These are phyloP conservation scores for Echium plantagineum DNA, from an alignment of 257 asterid genomes.

Conservation along the genomic window DNA sequence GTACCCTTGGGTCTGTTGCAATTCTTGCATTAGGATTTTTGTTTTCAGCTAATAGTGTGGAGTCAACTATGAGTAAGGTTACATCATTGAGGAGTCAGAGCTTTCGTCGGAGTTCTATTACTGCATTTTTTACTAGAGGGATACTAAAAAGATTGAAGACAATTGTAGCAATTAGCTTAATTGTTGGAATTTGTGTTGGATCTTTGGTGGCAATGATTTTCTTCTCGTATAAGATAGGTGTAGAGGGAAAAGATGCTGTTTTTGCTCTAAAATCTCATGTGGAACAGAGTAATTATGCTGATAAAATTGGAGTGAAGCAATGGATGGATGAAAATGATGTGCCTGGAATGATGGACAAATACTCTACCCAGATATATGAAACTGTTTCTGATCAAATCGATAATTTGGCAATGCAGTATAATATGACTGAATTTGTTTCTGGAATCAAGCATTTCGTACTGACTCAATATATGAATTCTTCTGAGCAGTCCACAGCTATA, in stretches of 20 bases:
- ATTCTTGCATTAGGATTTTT: slow-evolving; percentile 55
- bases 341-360: slow-evolving; percentile 80
- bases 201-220: slow-evolving; percentile 56
- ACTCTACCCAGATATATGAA: slow-evolving; percentile 57
- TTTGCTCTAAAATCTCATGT: slow-evolving; percentile 69
- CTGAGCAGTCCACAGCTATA: slow-evolving; percentile 45
- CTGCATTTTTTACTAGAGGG: slow-evolving; percentile 63
- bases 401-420: slow-evolving; percentile 68
- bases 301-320: slow-evolving; percentile 68
- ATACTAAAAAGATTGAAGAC: slow-evolving; percentile 61
- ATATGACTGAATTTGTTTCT: slow-evolving; percentile 66
- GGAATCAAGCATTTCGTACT: slow-evolving; percentile 69
- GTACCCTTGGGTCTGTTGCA: slow-evolving; percentile 46
- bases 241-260: slow-evolving; percentile 90
- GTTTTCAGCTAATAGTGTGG: slow-evolving; percentile 52
- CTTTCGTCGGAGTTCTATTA: slow-evolving; percentile 46
- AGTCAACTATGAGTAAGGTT: slow-evolving; percentile 63
- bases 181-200: slow-evolving; percentile 64
- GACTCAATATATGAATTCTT: slow-evolving; percentile 29
- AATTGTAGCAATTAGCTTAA: slow-evolving; percentile 75
- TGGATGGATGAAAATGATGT: slow-evolving; percentile 99
- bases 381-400: slow-evolving; percentile 79
- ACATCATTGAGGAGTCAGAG: slow-evolving; percentile 65
- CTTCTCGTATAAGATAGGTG: slow-evolving; percentile 77
- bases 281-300: slow-evolving; percentile 80